Evolutionary conservation across 2,329 filamentous ascomycete genomes (phyloP), one percentile per base, ranked within the genome.

Genomic region (Zelopaecilomyces penicillatus): DNA sequence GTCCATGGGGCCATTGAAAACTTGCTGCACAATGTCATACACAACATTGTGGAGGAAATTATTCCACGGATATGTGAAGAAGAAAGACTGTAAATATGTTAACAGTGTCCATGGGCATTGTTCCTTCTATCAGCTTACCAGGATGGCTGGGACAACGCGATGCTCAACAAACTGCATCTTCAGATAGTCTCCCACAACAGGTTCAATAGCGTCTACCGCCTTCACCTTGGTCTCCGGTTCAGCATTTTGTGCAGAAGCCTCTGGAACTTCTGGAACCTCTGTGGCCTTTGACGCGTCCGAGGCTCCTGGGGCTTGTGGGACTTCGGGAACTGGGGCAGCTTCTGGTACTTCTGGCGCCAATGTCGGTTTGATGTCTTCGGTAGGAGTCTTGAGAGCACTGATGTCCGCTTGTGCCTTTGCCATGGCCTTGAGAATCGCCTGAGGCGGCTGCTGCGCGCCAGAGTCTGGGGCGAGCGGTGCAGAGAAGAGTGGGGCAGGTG

Each of bases 31-130:
- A 58, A 98, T 90, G 63, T 98, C 93, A 62, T 98, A 98, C 39
- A 98, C 93, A 37, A 98, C 93, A 59, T 98, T 98, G 67, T 98
- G 93, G 37, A 98, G 76, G 61, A 98, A 98, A 64, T 98, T 98
- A 66, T 98, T 98, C 93, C 93, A 98, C 1, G 93, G 91, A 59
- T 97, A 98, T 48, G 85, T 82, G 71, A 98, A 98, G 69, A 98
- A 98, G 71, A 97, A 97, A 46, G 89, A 87, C 88, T 94, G 52
- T 2, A 5, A 1, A 27, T 5, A 42, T 56, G 30, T 39, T 11
- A 42, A 6, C 35, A 40, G 28, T 9, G 6, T 6, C 8, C 19
- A 31, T 11, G 31, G 11, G 9, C 5, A 5, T 26, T 8, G 30
- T 2, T 1, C 3, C 30, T n/a, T 8, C 30, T 28, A 11, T 8